phyloP scores from a whole-genome alignment of 176 grass and related monocot genomes.

The Poa pratensis region DNA sequence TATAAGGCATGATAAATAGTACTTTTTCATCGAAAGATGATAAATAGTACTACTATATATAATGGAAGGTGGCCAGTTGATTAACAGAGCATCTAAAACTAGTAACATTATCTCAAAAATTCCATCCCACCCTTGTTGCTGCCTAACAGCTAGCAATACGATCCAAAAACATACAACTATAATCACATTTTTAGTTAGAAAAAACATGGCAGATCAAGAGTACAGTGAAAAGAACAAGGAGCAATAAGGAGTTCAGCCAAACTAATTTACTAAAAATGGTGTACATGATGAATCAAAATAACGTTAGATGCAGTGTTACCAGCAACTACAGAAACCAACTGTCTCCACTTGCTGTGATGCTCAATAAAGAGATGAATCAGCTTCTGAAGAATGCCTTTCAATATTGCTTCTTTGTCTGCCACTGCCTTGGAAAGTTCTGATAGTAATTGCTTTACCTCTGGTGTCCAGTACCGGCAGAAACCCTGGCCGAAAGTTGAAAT shows the following conservation, averaged over 20 bases:
- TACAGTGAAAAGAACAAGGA: constrained; percentile 37
- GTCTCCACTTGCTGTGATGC: constrained; percentile 89
- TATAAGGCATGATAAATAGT: neutral
- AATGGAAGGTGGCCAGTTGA: constrained; percentile 13
- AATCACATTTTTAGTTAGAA: constrained; percentile 22
- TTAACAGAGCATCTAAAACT: constrained; percentile 28
- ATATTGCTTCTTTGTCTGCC: constrained; percentile 82
- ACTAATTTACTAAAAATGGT: constrained; percentile 33
- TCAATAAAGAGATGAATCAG: constrained; percentile 75
- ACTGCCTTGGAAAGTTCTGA: constrained; percentile 80
- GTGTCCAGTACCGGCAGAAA: constrained; percentile 85
- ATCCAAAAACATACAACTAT: constrained; percentile 4
- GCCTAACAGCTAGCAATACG: constrained; percentile 16
- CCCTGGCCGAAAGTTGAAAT: constrained; percentile 53
- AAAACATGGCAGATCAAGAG: constrained; percentile 14
- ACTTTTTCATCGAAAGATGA: no score
- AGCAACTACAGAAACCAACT: constrained; percentile 79
- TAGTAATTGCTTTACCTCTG: constrained; percentile 80
- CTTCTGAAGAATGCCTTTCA: constrained; percentile 93
- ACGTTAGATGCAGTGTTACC: constrained; percentile 51
- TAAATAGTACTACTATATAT: neutral
- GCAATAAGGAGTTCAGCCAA: neutral
- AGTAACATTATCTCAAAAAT: constrained; percentile 29
- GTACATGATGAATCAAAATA: constrained; percentile 13
- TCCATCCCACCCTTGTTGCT: neutral